phyloP scores from a whole-genome alignment of 169 alveolate species.

The Eimeria acervulina region DNA sequence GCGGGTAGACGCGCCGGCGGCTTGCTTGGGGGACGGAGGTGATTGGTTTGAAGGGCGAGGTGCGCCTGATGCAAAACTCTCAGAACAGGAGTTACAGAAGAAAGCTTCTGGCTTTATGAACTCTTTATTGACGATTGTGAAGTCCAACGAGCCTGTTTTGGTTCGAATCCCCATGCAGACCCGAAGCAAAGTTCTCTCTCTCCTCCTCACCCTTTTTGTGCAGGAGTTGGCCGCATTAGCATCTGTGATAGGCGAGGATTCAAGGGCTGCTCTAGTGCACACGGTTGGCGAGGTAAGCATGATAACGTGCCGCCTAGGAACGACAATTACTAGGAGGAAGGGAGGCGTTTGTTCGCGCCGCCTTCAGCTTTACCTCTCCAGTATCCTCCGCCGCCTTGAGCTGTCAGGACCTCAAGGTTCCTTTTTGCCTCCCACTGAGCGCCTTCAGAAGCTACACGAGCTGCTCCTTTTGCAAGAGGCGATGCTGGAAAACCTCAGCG shows the following conservation, averaged over 20 bases:
- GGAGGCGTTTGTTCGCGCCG: conserved; percentile 26
- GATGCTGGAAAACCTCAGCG: neutral
- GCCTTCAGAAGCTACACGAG: neutral
- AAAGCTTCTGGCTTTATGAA: neutral
- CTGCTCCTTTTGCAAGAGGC: neutral
- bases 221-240: conserved; percentile 38
- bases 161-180: conserved; percentile 1
- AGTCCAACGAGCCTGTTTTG: neutral
- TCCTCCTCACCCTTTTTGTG: conserved; percentile 7
- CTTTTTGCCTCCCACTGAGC: neutral
- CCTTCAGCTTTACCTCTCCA: conserved; percentile 13
- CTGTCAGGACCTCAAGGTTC: conserved; percentile 19
- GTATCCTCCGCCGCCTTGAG: neutral
- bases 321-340: conserved; percentile 1
- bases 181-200: conserved; percentile 13
- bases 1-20: too few species aligned
- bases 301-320: conserved; percentile 3
- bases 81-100: neutral
- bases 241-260: neutral
- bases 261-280: neutral
- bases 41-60: neutral
- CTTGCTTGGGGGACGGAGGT: neutral
- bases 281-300: neutral
- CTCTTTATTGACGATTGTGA: neutral
- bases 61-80: neutral